Conservation (phyloP, 768 basidiomycete species). For the Stropharia rugosoannulata region DNA sequence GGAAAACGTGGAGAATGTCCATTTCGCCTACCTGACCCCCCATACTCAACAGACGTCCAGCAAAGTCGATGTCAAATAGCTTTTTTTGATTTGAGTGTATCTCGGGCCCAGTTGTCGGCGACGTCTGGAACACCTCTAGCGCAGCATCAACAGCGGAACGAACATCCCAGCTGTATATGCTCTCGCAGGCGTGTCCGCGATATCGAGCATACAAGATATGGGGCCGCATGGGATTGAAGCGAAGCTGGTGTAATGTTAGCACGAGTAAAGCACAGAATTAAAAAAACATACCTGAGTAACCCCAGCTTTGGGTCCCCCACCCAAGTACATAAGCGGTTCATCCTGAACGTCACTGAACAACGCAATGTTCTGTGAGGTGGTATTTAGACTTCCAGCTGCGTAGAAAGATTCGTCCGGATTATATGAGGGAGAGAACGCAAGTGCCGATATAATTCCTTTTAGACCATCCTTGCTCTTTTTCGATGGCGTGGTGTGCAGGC, state of each 20-base stretch:
- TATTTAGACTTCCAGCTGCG: constrained; percentile 76
- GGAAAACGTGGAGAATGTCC: not conserved
- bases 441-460: constrained; percentile 87
- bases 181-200: constrained; percentile 49
- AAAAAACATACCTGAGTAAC: constrained; percentile 53
- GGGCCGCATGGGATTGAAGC: constrained; percentile 73
- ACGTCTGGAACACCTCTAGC: constrained; percentile 32
- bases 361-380: constrained; percentile 56
- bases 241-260: constrained; percentile 15
- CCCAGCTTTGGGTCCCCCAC: constrained; percentile 49
- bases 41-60: constrained; percentile 59
- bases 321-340: constrained; percentile 60
- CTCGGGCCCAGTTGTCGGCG: not conserved
- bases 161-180: constrained; percentile 81
- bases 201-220: constrained; percentile 80
- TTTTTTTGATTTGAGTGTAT: constrained; percentile 70
- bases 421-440: constrained; percentile 71
- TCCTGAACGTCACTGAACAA: constrained; percentile 63
- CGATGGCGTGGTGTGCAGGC: constrained; percentile 68
- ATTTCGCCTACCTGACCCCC: constrained; percentile 60
- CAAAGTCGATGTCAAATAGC: constrained; percentile 73
- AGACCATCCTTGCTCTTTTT: constrained; percentile 83
- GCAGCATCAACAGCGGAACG: constrained; percentile 52
- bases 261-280: not conserved
- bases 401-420: constrained; percentile 53